phyloP scores from a whole-genome alignment of 208 protist genomes.

The Trypanosoma brucei region DNA sequence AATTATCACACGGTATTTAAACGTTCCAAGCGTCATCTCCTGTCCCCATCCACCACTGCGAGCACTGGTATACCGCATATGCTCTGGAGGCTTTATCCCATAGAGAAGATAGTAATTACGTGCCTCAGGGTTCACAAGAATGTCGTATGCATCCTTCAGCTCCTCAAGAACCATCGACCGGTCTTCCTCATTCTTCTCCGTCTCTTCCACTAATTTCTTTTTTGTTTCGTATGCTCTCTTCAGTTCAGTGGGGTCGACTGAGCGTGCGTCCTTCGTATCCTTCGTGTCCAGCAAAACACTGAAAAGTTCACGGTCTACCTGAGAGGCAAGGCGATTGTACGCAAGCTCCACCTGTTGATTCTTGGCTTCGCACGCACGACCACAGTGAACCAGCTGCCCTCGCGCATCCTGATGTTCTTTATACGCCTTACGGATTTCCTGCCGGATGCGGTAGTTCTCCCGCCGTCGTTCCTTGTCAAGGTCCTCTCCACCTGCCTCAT shows the following conservation, averaged over 20 bases:
- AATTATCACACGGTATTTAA: slow-evolving; percentile 78
- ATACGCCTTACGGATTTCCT: slow-evolving; percentile 68
- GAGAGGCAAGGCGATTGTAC: slow-evolving; percentile 70
- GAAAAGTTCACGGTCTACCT: slow-evolving; percentile 84
- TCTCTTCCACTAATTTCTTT: slow-evolving; percentile 45
- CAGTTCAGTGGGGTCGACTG: slow-evolving; percentile 37
- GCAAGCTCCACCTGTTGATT: slow-evolving; percentile 78
- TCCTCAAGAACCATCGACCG: slow-evolving; percentile 79
- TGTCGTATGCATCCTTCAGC: slow-evolving; percentile 83
- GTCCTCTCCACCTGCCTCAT: slow-evolving; percentile 10
- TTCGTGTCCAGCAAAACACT: slow-evolving; percentile 73
- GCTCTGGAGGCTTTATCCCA: slow-evolving; percentile 76
- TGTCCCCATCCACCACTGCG: slow-evolving; percentile 85
- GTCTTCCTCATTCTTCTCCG: slow-evolving; percentile 68
- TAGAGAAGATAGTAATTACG: slow-evolving; percentile 89
- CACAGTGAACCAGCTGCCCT: slow-evolving; percentile 77
- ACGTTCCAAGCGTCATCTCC: slow-evolving; percentile 70
- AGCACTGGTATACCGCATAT: slow-evolving; percentile 75
- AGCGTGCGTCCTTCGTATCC: slow-evolving; percentile 64
- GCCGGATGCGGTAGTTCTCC: slow-evolving; percentile 72
- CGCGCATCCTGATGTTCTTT: slow-evolving; percentile 57
- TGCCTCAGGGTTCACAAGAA: slow-evolving; percentile 75
- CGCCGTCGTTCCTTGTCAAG: slow-evolving; percentile 59
- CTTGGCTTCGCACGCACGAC: slow-evolving; percentile 61
- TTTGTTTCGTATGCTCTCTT: slow-evolving; percentile 80